Evolutionary conservation across 2,329 filamentous ascomycete species (phyloP).

Genomic region (Fusarium longipes): DNA sequence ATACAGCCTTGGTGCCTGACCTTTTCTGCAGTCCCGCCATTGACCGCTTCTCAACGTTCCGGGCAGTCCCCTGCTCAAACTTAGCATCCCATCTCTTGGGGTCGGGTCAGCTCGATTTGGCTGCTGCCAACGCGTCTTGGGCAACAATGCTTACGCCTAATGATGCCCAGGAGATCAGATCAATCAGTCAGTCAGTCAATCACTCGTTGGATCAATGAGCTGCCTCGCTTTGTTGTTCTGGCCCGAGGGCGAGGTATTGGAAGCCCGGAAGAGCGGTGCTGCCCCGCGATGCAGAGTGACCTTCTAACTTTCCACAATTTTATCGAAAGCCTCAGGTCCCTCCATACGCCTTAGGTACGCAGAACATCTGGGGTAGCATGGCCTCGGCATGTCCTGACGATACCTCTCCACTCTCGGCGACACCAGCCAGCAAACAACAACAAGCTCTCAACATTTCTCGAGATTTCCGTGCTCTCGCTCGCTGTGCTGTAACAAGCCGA

Average conservation of each 20-base stretch:
- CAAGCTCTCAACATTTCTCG: constrained; percentile 5
- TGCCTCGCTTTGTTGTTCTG: constrained; percentile 4
- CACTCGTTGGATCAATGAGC: constrained; percentile 31
- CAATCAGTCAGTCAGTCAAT: constrained; percentile 25
- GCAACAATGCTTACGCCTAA: constrained; percentile 52
- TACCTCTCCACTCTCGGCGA: constrained; percentile 36
- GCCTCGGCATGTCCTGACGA: constrained; percentile 30
- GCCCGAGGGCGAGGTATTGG: constrained; percentile 33
- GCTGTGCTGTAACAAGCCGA: neutral
- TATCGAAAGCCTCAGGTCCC: constrained; percentile 5
- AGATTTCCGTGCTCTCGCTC: constrained; percentile 8
- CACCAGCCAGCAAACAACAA: constrained; percentile 3
- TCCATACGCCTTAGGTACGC: neutral
- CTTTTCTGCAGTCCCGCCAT: constrained; percentile 40
- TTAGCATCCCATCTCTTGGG: constrained; percentile 46
- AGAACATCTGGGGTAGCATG: constrained; percentile 48
- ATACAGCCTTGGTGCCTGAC: constrained; percentile 48
- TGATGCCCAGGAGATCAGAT: constrained; percentile 44
- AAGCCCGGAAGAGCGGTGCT: constrained; percentile 28
- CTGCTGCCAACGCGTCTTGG: constrained; percentile 47
- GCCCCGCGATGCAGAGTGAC: constrained; percentile 30
- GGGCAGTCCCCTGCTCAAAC: constrained; percentile 50
- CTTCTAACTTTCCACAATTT: constrained; percentile 14
- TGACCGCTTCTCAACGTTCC: constrained; percentile 51
- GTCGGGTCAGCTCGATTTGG: constrained; percentile 45